A percentile compares a stretch with the other conserved stretches of the same genome.
Conservation (phyloP, 2,329 filamentous ascomycete genomes). For the Fusarium lyarnte region DNA sequence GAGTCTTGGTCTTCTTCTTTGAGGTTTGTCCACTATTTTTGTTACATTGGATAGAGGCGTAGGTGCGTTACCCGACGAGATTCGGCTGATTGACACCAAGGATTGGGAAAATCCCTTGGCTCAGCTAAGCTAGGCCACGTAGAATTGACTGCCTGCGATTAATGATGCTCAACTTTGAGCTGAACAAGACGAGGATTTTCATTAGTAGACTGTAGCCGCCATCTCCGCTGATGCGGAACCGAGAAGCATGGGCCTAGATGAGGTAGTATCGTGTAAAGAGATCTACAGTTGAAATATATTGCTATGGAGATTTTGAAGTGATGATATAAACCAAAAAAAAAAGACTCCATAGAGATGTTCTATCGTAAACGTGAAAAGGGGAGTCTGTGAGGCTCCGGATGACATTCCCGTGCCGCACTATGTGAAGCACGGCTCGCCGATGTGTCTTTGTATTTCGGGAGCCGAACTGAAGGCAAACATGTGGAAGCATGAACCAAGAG, state of each 20-base stretch:
- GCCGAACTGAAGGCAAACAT: not conserved
- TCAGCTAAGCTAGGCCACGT: not conserved
- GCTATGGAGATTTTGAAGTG: conserved; percentile 1
- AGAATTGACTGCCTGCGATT: not conserved
- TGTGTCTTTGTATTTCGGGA: not conserved
- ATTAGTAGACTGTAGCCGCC: not conserved
- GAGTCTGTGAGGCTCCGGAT: conserved; percentile 18
- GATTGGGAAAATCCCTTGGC: conserved; percentile 10
- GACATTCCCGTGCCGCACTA: conserved; percentile 20
- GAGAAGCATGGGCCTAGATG: conserved; percentile 11
- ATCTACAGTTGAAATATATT: conserved; percentile 14
- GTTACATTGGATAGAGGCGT: not conserved
- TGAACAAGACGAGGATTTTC: not conserved
- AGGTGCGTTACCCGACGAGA: not conserved
- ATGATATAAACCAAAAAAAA: not conserved
- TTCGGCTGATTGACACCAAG: conserved; percentile 30
- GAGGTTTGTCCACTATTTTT: not conserved
- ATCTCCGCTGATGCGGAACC: conserved; percentile 5
- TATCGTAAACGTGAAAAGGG: not conserved
- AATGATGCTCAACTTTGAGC: conserved; percentile 10
- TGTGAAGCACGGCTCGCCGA: conserved; percentile 17
- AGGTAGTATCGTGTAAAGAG: conserved; percentile 24
- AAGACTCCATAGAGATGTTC: not conserved
- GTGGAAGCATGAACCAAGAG: not conserved
- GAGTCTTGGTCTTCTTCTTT: not conserved